Percentiles rank a stretch among this genome's conserved stretches.
phyloP scores from a whole-genome alignment of 352 stramenopile species.

The Globisporangium nagaii region DNA sequence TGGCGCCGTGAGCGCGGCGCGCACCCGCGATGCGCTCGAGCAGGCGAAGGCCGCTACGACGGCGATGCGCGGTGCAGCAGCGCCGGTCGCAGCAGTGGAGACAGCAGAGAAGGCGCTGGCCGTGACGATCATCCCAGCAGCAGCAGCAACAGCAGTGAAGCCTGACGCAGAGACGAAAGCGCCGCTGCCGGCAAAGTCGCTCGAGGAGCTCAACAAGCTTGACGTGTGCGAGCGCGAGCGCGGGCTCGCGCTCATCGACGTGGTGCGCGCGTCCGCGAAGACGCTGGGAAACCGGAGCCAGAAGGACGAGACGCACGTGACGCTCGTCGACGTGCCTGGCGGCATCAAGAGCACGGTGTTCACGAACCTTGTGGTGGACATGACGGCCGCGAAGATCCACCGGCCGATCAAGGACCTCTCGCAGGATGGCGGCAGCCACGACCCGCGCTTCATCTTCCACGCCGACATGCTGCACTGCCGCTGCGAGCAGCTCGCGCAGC shows the following conservation, averaged over 20 bases:
- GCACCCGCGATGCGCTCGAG: neutral
- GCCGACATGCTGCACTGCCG: neutral
- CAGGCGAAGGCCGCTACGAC: neutral
- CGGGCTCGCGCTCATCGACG: conserved; percentile 4
- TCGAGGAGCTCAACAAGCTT: conserved; percentile 1
- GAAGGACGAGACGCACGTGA: conserved; percentile 1
- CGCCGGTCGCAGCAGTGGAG: neutral
- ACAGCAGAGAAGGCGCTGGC: neutral
- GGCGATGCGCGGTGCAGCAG: neutral
- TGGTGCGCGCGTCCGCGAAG: neutral
- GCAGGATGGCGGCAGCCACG: conserved; percentile 18
- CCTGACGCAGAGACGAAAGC: neutral
- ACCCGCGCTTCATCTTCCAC: conserved; percentile 15
- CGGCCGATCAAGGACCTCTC: conserved; percentile 13
- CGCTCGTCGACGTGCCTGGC: neutral
- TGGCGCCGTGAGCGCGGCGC: neutral
- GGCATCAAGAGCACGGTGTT: conserved; percentile 7
- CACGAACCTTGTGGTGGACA: conserved; percentile 5
- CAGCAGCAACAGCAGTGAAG: neutral
- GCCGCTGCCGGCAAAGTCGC: neutral
- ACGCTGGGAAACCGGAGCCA: neutral
- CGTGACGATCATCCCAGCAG: neutral
- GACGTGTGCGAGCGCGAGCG: conserved; percentile 6
- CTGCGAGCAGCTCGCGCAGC: neutral
- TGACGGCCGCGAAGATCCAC: neutral